phyloP scores from a whole-genome alignment of 768 basidiomycete species.

The Trichaptum fuscoviolaceum region DNA sequence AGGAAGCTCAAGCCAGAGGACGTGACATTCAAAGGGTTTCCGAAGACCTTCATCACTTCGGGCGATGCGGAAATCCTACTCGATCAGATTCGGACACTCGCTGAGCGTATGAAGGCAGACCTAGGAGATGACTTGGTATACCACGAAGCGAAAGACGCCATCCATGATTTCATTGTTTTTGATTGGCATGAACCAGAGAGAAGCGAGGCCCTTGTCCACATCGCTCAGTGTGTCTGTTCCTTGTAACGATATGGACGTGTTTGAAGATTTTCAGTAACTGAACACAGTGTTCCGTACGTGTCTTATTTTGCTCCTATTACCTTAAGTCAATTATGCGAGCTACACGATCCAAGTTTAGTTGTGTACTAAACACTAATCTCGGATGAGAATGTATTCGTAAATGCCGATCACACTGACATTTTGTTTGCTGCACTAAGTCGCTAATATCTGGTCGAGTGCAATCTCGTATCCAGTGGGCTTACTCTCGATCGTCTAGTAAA shows the following conservation, averaged over 20 bases:
- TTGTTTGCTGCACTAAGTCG: too few relatives aligned
- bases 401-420: too few relatives aligned
- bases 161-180: slow-evolving; percentile 4
- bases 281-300: too few relatives aligned
- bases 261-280: background rate
- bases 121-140: background rate
- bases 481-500: too few relatives aligned
- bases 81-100: background rate
- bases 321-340: too few relatives aligned
- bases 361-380: too few relatives aligned
- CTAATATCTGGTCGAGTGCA: too few relatives aligned
- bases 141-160: slow-evolving; percentile 4
- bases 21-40: slow-evolving; percentile 4
- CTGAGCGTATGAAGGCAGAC: slow-evolving; percentile 5
- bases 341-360: too few relatives aligned
- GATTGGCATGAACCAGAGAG: slow-evolving; percentile 4
- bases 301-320: too few relatives aligned
- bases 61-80: slow-evolving; percentile 3
- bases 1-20: background rate
- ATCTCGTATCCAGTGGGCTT: too few relatives aligned
- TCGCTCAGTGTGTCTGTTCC: background rate
- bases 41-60: background rate
- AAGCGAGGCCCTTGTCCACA: background rate
- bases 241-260: background rate
- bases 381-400: too few relatives aligned